phyloP scores from a whole-genome alignment of 176 grass and related monocot genomes.

The maize (Zea mays) region Zm-B73-REFERENCE-NAM-5.0 NC_050100.1:39696001-39696500 shows the following conservation, averaged over 20 bases:
- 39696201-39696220: constrained; percentile 66
- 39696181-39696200: constrained; percentile 78
- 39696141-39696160: background rate
- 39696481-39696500: constrained; percentile 53
- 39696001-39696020: background rate
- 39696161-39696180: constrained; percentile 44
- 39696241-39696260: constrained; percentile 81
- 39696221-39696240: constrained; percentile 78
- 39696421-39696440: constrained; percentile 71
- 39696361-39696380: constrained; percentile 55
- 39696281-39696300: constrained; percentile 44
- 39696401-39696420: constrained; percentile 62
- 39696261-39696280: constrained; percentile 68
- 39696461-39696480: constrained; percentile 32
- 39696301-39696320: constrained; percentile 58
- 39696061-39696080: background rate
- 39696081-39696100: constrained; percentile 16
- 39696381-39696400: constrained; percentile 73
- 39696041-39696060: background rate
- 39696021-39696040: constrained; percentile 25
- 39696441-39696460: constrained; percentile 51
- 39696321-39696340: constrained; percentile 57
- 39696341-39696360: constrained; percentile 49
- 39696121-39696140: background rate
- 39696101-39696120: background rate